Evolutionary conservation across 2,329 filamentous ascomycete genomes (phyloP).

Genomic region (Diplodia corticola): DNA sequence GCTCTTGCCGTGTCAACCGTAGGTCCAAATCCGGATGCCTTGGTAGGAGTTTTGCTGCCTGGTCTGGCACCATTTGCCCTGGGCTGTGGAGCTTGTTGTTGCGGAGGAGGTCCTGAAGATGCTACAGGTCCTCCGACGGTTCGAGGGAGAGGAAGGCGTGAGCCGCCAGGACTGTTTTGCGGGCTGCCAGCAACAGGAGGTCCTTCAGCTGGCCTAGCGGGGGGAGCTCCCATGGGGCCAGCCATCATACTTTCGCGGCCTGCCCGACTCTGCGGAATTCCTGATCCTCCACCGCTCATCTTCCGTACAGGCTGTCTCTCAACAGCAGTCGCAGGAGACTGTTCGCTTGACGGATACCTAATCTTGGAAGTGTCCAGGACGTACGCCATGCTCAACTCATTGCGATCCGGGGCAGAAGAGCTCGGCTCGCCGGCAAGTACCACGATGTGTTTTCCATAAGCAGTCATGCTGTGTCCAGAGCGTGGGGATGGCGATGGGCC

Average conservation of each 20-base stretch:
- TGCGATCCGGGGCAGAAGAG: constrained; percentile 75
- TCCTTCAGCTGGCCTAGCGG: constrained; percentile 1
- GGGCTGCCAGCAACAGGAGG: constrained; percentile 32
- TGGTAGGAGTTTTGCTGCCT: constrained; percentile 54
- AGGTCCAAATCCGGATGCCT: constrained; percentile 47
- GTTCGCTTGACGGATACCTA: constrained; percentile 81
- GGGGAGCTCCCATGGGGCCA: constrained; percentile 30
- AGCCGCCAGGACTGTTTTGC: constrained; percentile 46
- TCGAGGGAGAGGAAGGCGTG: constrained; percentile 62
- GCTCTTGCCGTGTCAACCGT: constrained; percentile 44
- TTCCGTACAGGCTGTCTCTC: constrained; percentile 40
- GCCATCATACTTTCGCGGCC: constrained; percentile 47
- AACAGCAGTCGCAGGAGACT: constrained; percentile 30
- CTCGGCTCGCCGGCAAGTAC: constrained; percentile 94
- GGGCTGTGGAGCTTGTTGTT: constrained; percentile 62
- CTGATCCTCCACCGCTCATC: constrained; percentile 48
- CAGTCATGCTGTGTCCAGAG: constrained; percentile 97
- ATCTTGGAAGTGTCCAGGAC: constrained; percentile 95
- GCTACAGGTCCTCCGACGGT: constrained; percentile 58
- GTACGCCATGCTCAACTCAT: constrained; percentile 86
- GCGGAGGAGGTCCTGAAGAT: constrained; percentile 64
- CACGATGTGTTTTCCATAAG: constrained; percentile 87
- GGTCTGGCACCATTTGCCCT: constrained; percentile 44
- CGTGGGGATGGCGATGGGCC: constrained; percentile 89
- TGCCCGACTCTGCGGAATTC: constrained; percentile 41